Evolutionary conservation across 2,329 filamentous ascomycete species (phyloP), one percentile per base, ranked within the genome.

Genomic region (Aspergillus sp.): DNA sequence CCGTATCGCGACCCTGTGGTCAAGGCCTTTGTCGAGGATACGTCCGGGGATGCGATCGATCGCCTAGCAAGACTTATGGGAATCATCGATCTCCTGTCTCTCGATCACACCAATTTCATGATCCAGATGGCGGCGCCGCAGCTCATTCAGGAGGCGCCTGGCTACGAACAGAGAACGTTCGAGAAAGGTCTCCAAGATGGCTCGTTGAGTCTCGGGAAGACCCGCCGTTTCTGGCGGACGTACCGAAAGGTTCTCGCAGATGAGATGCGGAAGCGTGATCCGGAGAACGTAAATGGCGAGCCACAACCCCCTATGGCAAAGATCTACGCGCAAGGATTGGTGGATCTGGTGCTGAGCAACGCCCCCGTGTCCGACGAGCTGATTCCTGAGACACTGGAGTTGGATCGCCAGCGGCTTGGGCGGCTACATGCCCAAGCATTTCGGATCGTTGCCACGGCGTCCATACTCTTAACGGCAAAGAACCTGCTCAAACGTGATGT

Each of bases 41-140:
- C 69, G 8, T 78, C 76, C 1, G 77, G 81, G 2, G 82, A 85
- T 71, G 86, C 86, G 71, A 86, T 88, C 58, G 84, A 87, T 66
- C 86, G 87, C 66, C 76, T 88, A 10, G 86, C 86, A 69, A 82
- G 82, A 64, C 75, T 89, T n/a, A 82, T 88, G 64, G 82, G 85
- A 56, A 81, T 86, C 54, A 86, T 88, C 55, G 86, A 89, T 64
- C 76, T 86, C 36, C 77, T 89, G 21, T 86, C 82, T 8, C 75
- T 89, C 30, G 86, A 89, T 68, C 86, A 88, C 67, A 85, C 85
- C 6, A 89, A 89, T 70, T 88, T 87, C 72, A 82, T 88, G 71
- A 79, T 89, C 53, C 84, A 84, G 73, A 79, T 84, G 38, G 83
- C 83, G 8, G 84, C 85, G 2, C 85, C 86, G 2, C 83, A 82